Evolutionary conservation across 116 monocot genomes (phyloP), one percentile per base, ranked within the genome.

Genomic region (Dioscorea cayenensis): DNA sequence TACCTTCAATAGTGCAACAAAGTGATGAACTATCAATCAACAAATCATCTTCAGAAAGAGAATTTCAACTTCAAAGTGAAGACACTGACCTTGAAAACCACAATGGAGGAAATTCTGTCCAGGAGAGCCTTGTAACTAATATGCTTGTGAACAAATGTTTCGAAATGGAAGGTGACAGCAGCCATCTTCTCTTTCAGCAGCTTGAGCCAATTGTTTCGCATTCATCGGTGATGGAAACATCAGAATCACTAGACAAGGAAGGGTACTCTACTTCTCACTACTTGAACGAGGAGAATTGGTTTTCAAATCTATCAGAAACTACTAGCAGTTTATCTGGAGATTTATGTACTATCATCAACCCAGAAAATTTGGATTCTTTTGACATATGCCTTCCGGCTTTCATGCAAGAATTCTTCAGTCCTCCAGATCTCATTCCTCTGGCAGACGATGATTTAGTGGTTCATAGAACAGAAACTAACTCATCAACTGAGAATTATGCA

Each of bases 311-410:
- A 14, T 70, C 81, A 11, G 81, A 79, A 66, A 72, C 73, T 73
- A 68, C 61, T 75, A 19, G 64, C n/a, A 55, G 55, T 75, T 51
- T 72, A 38, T 73, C 85, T 28, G 80, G 71, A 64, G 87, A 78
- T 66, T 66, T 86, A 76, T 86, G 82, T 72, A 73, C 82, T 20
- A 63, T 83, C 18, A 68, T 84, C 49, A 71, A 86, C 69, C 71
- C 72, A 22, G 75, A 79, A 60, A 65, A 49, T 10, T 64, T 68
- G 37, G 74, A 71, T 71, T 69, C 77, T 19, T 38, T 77, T 27
- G 80, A 86, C 6, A 63, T 70, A 60, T 76, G 63, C 25, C 48
- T 80, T 17, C 80, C 82, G 25, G 62, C 38, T 64, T 65, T 73
- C 52, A 66, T 71, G 59, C 77, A 85, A 59, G 90, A 82, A 70